Evolutionary conservation across 805 yeast genomes (phyloP), one percentile per base, ranked within the genome.

Genomic region (Sugiyamaella boreocaroliniensis): DNA sequence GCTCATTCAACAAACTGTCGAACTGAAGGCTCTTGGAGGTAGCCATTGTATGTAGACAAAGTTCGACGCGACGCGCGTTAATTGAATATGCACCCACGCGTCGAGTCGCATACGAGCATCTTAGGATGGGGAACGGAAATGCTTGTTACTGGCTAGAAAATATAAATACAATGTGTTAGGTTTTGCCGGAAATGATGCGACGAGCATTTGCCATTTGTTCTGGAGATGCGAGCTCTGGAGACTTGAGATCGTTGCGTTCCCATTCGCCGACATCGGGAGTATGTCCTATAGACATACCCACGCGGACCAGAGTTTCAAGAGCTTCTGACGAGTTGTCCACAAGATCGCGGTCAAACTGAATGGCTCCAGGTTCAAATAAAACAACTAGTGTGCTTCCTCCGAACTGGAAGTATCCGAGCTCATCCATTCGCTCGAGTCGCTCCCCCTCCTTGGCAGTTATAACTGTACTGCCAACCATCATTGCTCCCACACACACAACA

Each of bases 391-490:
- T 93, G 0, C 96, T 86, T 0, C 99, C 99, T 12, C 99, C 99
- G 71, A 92, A 92, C 65, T 90, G 88, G 76, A 92, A 92, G 64
- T 88, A 92, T 0, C 99, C 99, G 26, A 92, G 68, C 62, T 92
- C 98, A 43, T 86, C 90, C 3, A 93, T 86, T 45, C 90, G 75
- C 8, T 69, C 61, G 2, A 92, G 74, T 0, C 50, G 40, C 44
- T 81, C 81, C 1, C 88, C 89, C 45, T 76, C 78, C 49, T 76
- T 65, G 14, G 82, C 83, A 0, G 92, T 83, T 29, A 92, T 67
- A 0, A 89, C 77, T 1, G 85, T 89, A 1, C 96, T 85, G 0
- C 98, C 98, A 2, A 92, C 99, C 97, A 92, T 89, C 98, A 93
- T 92, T 0, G 99, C 99, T 37, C 99, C 99, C 3, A 92, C 88